These are phyloP conservation scores for Tetracladium setigerum DNA, from an alignment of 495 filamentous ascomycete species.

Conservation along the genomic window DNA sequence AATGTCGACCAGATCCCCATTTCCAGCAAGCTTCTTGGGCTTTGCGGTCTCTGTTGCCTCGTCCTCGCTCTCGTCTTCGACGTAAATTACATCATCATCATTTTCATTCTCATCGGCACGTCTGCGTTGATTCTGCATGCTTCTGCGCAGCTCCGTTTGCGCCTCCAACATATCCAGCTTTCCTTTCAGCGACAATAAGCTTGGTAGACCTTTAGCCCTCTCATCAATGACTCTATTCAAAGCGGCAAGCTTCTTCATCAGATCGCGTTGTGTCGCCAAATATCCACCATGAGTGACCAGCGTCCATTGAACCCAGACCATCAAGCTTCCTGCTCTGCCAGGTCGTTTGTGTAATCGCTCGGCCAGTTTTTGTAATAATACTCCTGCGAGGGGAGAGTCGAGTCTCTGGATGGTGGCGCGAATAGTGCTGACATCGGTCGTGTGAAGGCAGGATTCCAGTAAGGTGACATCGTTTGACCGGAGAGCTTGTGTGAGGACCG, in stretches of 20 bases:
- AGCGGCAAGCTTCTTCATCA: conserved; percentile 66
- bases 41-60: conserved; percentile 32
- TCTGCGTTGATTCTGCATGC: conserved; percentile 36
- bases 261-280: conserved; percentile 69
- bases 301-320: conserved; percentile 94
- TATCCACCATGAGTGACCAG: conserved; percentile 92
- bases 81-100: conserved; percentile 75
- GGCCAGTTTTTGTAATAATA: conserved; percentile 73
- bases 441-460: conserved; percentile 86
- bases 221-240: conserved; percentile 80
- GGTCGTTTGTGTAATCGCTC: conserved; percentile 81
- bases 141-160: conserved; percentile 71
- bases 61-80: conserved; percentile 61
- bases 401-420: conserved; percentile 84
- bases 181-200: conserved; percentile 59
- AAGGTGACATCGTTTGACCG: conserved; percentile 81
- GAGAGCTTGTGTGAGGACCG: conserved; percentile 85
- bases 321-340: conserved; percentile 82
- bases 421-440: conserved; percentile 63
- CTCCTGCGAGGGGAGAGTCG: conserved; percentile 71
- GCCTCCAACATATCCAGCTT: conserved; percentile 40
- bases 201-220: conserved; percentile 72
- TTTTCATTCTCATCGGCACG: conserved; percentile 52
- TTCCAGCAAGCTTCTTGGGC: conserved; percentile 22
- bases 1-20: conserved; percentile 24